phyloP scores from a whole-genome alignment of 75 land plant genomes.

The Isoetes taiwanensis region DNA sequence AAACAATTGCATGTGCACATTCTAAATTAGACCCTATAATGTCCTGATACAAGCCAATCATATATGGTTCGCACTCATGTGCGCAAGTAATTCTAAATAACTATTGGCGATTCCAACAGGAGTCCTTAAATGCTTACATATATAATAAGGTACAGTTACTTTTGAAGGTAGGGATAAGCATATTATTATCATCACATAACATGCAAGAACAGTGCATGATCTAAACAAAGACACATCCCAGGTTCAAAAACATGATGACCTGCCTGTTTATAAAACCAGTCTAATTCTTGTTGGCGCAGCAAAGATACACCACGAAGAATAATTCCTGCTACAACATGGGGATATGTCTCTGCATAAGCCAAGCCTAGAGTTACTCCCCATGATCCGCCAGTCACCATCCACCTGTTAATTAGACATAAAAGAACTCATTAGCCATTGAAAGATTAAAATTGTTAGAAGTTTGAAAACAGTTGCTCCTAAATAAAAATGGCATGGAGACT shows the following conservation, averaged over 20 bases:
- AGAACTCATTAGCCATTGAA: neutral
- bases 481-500: constrained; percentile 46
- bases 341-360: constrained; percentile 76
- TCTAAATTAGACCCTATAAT: no score
- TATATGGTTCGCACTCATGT: no score
- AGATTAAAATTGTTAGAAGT: neutral
- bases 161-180: no score
- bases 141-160: no score
- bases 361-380: constrained; percentile 97
- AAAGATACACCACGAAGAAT: constrained; percentile 89
- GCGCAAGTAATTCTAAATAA: no score
- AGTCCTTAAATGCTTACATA: no score
- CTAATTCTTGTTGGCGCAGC: constrained; percentile 85
- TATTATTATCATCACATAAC: no score
- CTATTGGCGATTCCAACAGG: no score
- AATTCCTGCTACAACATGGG: constrained; percentile 74
- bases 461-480: neutral
- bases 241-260: neutral
- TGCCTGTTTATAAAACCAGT: constrained; percentile 97
- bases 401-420: constrained; percentile 6
- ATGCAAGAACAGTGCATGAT: neutral
- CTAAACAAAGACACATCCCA: neutral
- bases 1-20: neutral
- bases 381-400: constrained; percentile 94
- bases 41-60: no score